Base-by-base conservation (phyloP, 768 basidiomycete genomes). In the Suillus paluster region DNA sequence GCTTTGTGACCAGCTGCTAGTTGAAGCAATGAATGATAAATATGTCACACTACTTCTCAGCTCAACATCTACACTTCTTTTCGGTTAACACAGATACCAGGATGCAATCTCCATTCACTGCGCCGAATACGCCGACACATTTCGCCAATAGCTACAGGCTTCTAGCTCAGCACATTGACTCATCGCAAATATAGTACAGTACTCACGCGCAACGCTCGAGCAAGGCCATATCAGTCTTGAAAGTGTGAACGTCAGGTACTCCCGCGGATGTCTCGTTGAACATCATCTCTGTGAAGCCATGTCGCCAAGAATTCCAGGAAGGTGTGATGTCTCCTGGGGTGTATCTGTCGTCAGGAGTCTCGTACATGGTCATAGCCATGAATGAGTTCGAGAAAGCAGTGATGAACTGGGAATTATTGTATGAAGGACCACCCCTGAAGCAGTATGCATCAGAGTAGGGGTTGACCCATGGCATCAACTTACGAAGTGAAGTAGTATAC, bases 201-300 rank as follows among this genome's bases (percentile, higher is more conserved):
- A 66, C 73, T 67, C 46, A 73, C 76, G 49, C 62, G 69, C 77
- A 84, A 46, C 82, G 74, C 21, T 75, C 63, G 39, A 78, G 59
- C n/a, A 83, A 53, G 0, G 64, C 68, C 11, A 30, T 39, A 4
- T 75, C 67, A 7, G 81, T 80, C 52, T 46, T 63, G 11, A 72
- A 60, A 15, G 67, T 23, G 38, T 72, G 49, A 2, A 84, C 71
- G 45, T 74, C 68, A 4, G 80, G 71, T 30, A 54, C 59, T 17
- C 68, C 68, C n/a, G 66, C 60, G 23, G 57, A 57, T 8, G 64
- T 67, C 58, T 68, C 61, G 62, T 83, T 84, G 65, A 84, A 85
- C 6, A 83, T 57, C 80, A 85, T 83, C 68, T 83, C 68, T 84
- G 65, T 66, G 0, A 60, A 62, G 2, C 64, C 65, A 82, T 3